Percentiles rank a stretch among this genome's conserved stretches.
Conservation (phyloP, 1,139 yeast species). For the Protomyces gravidus region DNA sequence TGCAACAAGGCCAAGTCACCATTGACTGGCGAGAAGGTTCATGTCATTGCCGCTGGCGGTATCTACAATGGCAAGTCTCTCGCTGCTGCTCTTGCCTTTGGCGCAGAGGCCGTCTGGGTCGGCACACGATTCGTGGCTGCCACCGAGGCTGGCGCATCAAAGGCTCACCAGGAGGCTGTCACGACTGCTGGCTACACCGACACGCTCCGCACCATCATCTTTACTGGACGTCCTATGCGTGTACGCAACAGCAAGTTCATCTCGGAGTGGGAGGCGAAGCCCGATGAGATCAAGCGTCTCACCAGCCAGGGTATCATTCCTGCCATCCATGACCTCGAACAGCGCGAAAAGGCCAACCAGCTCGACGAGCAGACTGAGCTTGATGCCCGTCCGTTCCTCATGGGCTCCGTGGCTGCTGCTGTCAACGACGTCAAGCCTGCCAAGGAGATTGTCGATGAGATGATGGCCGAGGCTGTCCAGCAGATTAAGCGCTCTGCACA, state of each 20-base stretch:
- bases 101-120: constrained; percentile 49
- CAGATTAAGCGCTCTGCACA: constrained; percentile 16
- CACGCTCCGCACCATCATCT: constrained; percentile 37
- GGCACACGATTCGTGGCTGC: constrained; percentile 40
- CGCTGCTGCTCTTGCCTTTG: constrained; percentile 41
- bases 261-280: constrained; percentile 36
- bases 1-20: constrained; percentile 36
- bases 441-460: constrained; percentile 36
- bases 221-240: constrained; percentile 35
- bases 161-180: constrained; percentile 36
- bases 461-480: constrained; percentile 36
- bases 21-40: constrained; percentile 38
- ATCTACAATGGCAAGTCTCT: constrained; percentile 42
- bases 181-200: constrained; percentile 36
- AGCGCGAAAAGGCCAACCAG: constrained; percentile 33
- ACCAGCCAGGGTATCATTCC: constrained; percentile 37
- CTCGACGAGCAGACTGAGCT: constrained; percentile 30
- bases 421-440: constrained; percentile 37
- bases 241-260: background rate
- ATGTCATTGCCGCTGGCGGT: constrained; percentile 49
- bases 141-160: constrained; percentile 37
- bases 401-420: constrained; percentile 38
- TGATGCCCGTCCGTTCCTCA: constrained; percentile 34
- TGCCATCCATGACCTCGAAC: constrained; percentile 34
- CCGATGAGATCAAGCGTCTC: constrained; percentile 35